Conservation (phyloP, 306 rosid genomes). For the Cicer cuneatum region DNA sequence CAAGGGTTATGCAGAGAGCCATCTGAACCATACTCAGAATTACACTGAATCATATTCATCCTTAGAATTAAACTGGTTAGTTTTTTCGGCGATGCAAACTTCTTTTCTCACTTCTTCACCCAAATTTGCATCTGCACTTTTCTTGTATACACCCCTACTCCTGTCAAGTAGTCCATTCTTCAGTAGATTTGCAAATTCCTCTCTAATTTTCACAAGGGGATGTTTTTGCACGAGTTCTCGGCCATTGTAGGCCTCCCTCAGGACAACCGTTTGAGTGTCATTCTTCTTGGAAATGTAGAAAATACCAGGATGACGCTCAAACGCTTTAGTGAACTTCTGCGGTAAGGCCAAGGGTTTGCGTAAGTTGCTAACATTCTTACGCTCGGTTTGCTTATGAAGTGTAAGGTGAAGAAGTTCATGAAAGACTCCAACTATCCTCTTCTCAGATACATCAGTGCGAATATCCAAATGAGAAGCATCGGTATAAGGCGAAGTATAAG, state of each 20-base stretch:
- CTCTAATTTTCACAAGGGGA: constrained; percentile 69
- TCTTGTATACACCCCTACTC: constrained; percentile 69
- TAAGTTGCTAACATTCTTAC: constrained; percentile 86
- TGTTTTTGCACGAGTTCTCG: constrained; percentile 62
- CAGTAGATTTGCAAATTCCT: constrained; percentile 56
- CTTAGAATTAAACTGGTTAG: constrained; percentile 40
- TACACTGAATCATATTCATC: constrained; percentile 45
- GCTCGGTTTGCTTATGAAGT: constrained; percentile 79
- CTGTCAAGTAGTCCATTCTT: constrained; percentile 69
- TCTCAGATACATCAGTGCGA: constrained; percentile 87
- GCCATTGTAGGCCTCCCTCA: constrained; percentile 74
- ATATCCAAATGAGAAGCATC: constrained; percentile 78
- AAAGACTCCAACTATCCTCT: constrained; percentile 91
- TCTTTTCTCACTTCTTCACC: constrained; percentile 34
- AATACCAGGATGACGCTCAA: constrained; percentile 93
- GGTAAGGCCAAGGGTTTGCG: constrained; percentile 73
- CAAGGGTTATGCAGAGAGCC: constrained; percentile 18
- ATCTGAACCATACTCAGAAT: constrained; percentile 52
- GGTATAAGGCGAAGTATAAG: constrained; percentile 77
- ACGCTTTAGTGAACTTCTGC: constrained; percentile 87
- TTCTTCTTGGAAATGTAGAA: constrained; percentile 82
- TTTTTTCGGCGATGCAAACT: constrained; percentile 18
- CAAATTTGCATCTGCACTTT: constrained; percentile 34
- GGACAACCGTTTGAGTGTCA: constrained; percentile 79
- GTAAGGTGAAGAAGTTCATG: constrained; percentile 90